These are phyloP conservation scores for Coemansia sp. DNA, from an alignment of 192 early-diverging fungal genomes.

Conservation along the genomic window DNA sequence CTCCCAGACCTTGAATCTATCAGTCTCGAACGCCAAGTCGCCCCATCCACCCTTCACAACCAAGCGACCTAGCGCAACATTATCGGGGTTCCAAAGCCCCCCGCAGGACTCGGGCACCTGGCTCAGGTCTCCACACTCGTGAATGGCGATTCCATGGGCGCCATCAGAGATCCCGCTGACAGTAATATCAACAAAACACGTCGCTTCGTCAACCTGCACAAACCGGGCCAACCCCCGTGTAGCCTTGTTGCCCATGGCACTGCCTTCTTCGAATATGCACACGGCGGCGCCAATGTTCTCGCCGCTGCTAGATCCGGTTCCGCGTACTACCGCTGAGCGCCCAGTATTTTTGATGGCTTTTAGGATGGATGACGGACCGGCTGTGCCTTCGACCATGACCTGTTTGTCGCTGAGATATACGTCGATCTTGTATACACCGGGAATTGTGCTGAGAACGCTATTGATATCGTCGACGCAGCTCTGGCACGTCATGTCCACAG, in stretches of 20 bases:
- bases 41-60: slow-evolving; percentile 70
- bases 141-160: slow-evolving; percentile 68
- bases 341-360: slow-evolving; percentile 68
- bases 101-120: slow-evolving; percentile 49
- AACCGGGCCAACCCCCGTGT: slow-evolving; percentile 73
- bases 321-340: slow-evolving; percentile 72
- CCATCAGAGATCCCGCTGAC: slow-evolving; percentile 67
- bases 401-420: slow-evolving; percentile 67
- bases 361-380: slow-evolving; percentile 56
- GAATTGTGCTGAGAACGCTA: slow-evolving; percentile 55
- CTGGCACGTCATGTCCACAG: slow-evolving; percentile 84
- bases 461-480: slow-evolving; percentile 70
- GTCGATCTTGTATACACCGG: slow-evolving; percentile 64
- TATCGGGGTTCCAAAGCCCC: slow-evolving; percentile 28
- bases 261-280: slow-evolving; percentile 78
- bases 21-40: slow-evolving; percentile 71
- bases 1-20: slow-evolving; percentile 80
- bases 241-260: slow-evolving; percentile 5
- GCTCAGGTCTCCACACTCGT: slow-evolving; percentile 76
- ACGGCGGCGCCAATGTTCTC: slow-evolving; percentile 80
- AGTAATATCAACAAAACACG: slow-evolving; percentile 79
- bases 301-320: slow-evolving; percentile 60
- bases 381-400: slow-evolving; percentile 70
- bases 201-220: slow-evolving; percentile 68
- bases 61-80: slow-evolving; percentile 62